These are phyloP conservation scores for Haplosporangium gracile DNA, from an alignment of 192 early-diverging fungal genomes.

Conservation along the genomic window DNA sequence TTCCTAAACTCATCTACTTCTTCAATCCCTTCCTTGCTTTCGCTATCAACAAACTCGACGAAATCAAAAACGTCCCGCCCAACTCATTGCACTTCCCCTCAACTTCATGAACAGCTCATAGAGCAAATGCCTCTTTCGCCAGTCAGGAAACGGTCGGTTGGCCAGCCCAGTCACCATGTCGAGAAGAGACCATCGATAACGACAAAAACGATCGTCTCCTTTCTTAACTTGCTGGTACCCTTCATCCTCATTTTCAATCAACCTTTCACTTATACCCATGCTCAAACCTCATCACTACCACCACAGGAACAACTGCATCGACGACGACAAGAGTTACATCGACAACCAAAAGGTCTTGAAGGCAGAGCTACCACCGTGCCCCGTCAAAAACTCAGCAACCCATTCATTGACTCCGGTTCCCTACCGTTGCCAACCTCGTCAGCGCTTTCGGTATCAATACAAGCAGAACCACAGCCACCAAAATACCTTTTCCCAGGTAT, in stretches of 20 bases:
- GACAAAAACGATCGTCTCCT: background rate
- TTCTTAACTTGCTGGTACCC: background rate
- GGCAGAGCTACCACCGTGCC: too few relatives aligned
- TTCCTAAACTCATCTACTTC: background rate
- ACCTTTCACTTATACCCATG: background rate
- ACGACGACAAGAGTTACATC: background rate
- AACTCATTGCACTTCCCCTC: background rate
- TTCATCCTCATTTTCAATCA: background rate
- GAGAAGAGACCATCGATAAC: background rate
- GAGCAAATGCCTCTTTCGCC: background rate
- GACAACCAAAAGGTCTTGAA: background rate
- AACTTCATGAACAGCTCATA: background rate
- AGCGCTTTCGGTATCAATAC: background rate
- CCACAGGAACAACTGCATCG: background rate
- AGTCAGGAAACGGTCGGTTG: background rate
- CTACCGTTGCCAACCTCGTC: background rate
- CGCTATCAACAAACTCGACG: background rate
- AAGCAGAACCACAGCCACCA: background rate
- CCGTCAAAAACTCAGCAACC: too few relatives aligned
- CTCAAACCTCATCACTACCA: background rate
- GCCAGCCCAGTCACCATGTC: background rate
- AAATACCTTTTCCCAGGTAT: constrained; percentile 10
- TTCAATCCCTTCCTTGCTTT: background rate
- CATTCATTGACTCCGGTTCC: background rate
- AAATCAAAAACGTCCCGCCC: too few relatives aligned